Conservation (phyloP, 441 rosid species). For the Erysimum cheiri region DNA sequence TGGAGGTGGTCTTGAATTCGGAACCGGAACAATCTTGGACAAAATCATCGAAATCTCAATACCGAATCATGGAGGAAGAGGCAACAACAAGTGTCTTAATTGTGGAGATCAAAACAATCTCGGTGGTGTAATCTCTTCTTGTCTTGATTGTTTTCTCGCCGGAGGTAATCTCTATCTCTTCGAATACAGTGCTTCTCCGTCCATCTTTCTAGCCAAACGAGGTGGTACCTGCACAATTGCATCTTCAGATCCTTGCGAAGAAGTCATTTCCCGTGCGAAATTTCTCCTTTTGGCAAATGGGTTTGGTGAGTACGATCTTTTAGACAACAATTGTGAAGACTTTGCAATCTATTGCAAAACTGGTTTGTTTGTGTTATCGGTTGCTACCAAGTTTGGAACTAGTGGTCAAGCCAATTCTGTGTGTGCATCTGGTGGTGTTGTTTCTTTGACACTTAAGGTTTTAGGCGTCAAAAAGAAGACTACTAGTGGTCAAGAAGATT, state of each 20-base stretch:
- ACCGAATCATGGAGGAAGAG: conserved; percentile 42
- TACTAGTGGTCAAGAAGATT: background rate
- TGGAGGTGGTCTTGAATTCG: conserved; percentile 65
- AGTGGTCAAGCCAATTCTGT: conserved; percentile 80
- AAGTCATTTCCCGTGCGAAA: conserved; percentile 62
- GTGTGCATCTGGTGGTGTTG: conserved; percentile 53
- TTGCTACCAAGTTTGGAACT: conserved; percentile 57
- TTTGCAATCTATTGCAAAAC: conserved; percentile 89
- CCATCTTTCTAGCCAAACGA: conserved; percentile 68
- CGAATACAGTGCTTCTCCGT: conserved; percentile 57
- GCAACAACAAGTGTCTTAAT: conserved; percentile 52
- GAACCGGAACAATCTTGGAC: conserved; percentile 70
- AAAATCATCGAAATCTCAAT: conserved; percentile 53
- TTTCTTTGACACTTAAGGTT: conserved; percentile 51
- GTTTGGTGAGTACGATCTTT: conserved; percentile 67
- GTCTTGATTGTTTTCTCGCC: conserved; percentile 71
- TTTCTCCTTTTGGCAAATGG: conserved; percentile 64
- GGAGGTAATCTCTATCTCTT: conserved; percentile 66
- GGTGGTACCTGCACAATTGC: conserved; percentile 92
- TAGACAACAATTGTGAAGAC: conserved; percentile 88
- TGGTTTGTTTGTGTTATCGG: conserved; percentile 58
- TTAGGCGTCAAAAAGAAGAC: conserved; percentile 25
- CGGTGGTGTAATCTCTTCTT: conserved; percentile 65
- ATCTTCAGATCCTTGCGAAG: conserved; percentile 61
- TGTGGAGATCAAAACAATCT: conserved; percentile 58